Base-by-base conservation (phyloP, 2,329 filamentous ascomycete species). In the Leptosphaerulina australis region DNA sequence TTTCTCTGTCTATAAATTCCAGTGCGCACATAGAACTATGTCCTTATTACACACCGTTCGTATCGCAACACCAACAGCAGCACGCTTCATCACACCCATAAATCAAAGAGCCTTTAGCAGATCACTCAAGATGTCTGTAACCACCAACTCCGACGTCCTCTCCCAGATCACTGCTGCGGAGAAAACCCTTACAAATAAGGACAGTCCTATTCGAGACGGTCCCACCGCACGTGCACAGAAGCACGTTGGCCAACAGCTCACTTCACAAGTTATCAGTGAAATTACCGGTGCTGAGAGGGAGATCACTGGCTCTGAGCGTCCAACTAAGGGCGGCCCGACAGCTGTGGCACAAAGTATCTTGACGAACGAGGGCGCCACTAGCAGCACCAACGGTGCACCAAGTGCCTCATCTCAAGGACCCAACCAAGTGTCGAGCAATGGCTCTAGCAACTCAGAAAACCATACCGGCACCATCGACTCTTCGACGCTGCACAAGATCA, bases 171-270 rank as follows among this genome's bases (percentile, higher is more conserved):
- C 72, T 1, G 60, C 64, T 1, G 71, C 72, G 1, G 75, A 78
- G 55, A 75, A 72, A 47, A 56, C 64, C 15, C 45, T 76, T 35
- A 76, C 75, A 0, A 68, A 74, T 11, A 56, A 66, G 47, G 61
- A 66, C 4, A 44, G 62, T 6, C 74, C 75, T 6, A 63, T 70
- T 2, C 60, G 64, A 41, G 69, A 68, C 5, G 75, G 76, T 1
- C 76, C 75, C 0, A 77, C 74, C 0, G 74, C 76, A 3, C 65
- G 68, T 36, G 75, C 75, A 0, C 75, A 78, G 58, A 68, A 67
- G 30, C 74, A 77, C 45, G 60, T 46, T 15, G 62, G 62, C 34
- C 51, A 64, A 24, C 43, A 55, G 26, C 69, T 77, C 36, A 72
- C 64, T 12, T 44, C 63, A 2, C 43, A 71, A 48, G 66, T 67